phyloP scores from a whole-genome alignment of 2,329 filamentous ascomycete species.

The Pseudocercospora crystallina region DNA sequence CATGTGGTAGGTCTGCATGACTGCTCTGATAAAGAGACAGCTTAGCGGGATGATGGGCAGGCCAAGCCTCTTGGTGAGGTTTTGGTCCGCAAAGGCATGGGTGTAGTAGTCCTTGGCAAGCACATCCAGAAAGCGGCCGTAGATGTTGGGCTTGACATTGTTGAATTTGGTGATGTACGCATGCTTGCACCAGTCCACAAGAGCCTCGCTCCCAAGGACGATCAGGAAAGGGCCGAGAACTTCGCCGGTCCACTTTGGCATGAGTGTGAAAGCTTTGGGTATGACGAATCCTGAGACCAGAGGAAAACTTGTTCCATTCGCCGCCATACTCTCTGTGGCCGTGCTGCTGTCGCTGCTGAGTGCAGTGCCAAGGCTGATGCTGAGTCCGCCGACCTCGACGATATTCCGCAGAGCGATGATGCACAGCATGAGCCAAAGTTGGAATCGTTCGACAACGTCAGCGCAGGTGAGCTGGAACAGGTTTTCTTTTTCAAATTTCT shows the following conservation, averaged over 20 bases:
- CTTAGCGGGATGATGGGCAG: constrained; percentile 89
- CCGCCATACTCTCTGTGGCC: constrained; percentile 29
- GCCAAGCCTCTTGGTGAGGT: constrained; percentile 83
- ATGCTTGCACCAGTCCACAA: constrained; percentile 96
- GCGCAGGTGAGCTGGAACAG: constrained; percentile 95
- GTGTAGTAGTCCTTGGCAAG: constrained; percentile 98
- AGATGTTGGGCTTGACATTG: constrained; percentile 88
- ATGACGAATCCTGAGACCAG: constrained; percentile 68
- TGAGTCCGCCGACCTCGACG: constrained; percentile 88
- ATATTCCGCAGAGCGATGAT: constrained; percentile 97
- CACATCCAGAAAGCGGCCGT: constrained; percentile 86
- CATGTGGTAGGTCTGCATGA: constrained; percentile 97
- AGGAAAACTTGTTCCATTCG: constrained; percentile 50
- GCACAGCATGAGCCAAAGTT: constrained; percentile 94
- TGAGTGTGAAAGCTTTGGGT: constrained; percentile 84
- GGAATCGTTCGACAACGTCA: constrained; percentile 94
- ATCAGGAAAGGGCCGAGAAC: constrained; percentile 90
- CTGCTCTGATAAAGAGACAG: constrained; percentile 91
- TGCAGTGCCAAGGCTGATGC: constrained; percentile 41
- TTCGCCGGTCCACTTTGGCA: constrained; percentile 84
- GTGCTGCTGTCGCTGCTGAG: constrained; percentile 17
- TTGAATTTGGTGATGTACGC: constrained; percentile 99
- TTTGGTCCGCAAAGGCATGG: constrained; percentile 88
- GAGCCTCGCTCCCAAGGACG: constrained; percentile 92
- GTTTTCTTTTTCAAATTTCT: constrained; percentile 97